phyloP scores from a whole-genome alignment of 345 rosid genomes.

The Turnera subulata region DNA sequence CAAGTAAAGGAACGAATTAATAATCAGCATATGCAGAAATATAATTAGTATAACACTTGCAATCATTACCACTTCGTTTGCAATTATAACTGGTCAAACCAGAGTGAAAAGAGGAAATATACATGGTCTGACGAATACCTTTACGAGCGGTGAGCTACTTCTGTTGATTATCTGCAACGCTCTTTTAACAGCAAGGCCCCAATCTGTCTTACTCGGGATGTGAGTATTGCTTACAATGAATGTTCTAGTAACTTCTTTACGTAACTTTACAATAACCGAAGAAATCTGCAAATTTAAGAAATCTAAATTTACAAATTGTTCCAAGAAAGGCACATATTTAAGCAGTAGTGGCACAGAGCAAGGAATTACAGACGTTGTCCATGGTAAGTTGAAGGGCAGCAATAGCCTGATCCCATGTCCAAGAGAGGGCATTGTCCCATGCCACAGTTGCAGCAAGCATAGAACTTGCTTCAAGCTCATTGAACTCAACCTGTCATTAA shows the following conservation, averaged over 20 bases:
- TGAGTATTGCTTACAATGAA: conserved; percentile 57
- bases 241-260: conserved; percentile 41
- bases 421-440: conserved; percentile 65
- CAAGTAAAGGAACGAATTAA: not conserved
- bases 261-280: conserved; percentile 35
- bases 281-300: conserved; percentile 44
- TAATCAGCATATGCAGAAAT: no score
- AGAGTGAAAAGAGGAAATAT: not conserved
- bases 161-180: conserved; percentile 58
- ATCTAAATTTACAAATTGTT: not conserved
- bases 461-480: conserved; percentile 64
- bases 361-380: conserved; percentile 39
- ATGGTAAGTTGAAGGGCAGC: conserved; percentile 41
- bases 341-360: not conserved
- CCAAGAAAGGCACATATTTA: not conserved
- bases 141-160: conserved; percentile 48
- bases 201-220: conserved; percentile 46
- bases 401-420: conserved; percentile 58
- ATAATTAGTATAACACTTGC: no score
- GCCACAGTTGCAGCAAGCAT: conserved; percentile 74
- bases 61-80: no score
- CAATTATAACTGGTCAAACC: not conserved
- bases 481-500: conserved; percentile 77
- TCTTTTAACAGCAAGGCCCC: conserved; percentile 59
- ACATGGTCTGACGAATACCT: conserved; percentile 34